Percentiles rank a stretch among this genome's conserved stretches.
Conservation (phyloP, 176 grass and related monocot genomes). For the Avena eriantha region DNA sequence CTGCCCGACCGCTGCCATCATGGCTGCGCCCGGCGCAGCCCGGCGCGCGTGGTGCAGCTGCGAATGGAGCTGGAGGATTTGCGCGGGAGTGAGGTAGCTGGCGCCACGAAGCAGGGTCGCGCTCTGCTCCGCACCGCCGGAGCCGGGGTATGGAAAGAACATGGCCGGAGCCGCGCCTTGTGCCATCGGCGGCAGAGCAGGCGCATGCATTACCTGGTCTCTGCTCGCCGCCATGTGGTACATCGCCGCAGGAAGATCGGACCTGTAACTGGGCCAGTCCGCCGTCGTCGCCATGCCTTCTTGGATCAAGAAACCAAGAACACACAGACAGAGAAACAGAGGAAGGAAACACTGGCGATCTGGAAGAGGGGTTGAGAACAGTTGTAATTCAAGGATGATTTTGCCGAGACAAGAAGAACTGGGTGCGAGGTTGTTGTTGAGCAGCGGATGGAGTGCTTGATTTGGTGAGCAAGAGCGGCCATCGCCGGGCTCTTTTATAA, state of each 20-base stretch:
- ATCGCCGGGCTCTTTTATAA: slow-evolving; percentile 60
- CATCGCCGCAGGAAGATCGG: slow-evolving; percentile 33
- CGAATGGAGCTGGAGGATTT: slow-evolving; percentile 44
- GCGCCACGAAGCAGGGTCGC: slow-evolving; percentile 24
- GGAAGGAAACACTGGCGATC: background rate
- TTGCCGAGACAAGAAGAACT: background rate
- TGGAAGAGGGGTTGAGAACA: background rate
- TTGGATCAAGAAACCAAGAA: background rate
- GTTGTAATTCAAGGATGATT: slow-evolving; percentile 4
- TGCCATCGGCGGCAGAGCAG: slow-evolving; percentile 19
- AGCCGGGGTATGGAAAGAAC: slow-evolving; percentile 43
- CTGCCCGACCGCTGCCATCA: slow-evolving; percentile 43
- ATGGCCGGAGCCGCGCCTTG: slow-evolving; percentile 24
- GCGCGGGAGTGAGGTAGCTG: slow-evolving; percentile 42
- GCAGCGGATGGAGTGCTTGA: background rate
- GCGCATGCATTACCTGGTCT: slow-evolving; percentile 53
- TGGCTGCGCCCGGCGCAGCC: background rate
- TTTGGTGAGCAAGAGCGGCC: slow-evolving; percentile 42
- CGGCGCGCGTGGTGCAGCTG: slow-evolving; percentile 47
- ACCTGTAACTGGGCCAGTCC: slow-evolving; percentile 45
- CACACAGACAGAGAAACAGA: background rate
- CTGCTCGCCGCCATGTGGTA: slow-evolving; percentile 41
- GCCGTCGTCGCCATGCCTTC: slow-evolving; percentile 62
- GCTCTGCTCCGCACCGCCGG: slow-evolving; percentile 21
- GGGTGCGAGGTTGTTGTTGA: background rate